Percentiles rank a stretch among this genome's conserved stretches.
These are phyloP conservation scores for Neofusicoccum kwambonambiense DNA, from an alignment of 2,329 filamentous ascomycete species.

Conservation along the genomic window DNA sequence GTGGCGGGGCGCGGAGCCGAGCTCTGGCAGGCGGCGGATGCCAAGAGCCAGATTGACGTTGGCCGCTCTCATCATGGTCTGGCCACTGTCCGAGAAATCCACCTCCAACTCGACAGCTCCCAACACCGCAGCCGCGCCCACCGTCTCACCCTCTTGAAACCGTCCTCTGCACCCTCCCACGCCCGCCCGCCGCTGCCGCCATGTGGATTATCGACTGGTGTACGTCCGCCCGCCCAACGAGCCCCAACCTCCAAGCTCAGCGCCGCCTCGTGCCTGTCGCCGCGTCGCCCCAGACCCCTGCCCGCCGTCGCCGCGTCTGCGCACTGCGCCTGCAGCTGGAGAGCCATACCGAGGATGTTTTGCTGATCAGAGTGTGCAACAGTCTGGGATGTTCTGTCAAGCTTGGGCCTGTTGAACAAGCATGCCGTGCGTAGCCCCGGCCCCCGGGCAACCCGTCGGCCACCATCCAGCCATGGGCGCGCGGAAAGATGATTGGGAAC, in stretches of 20 bases:
- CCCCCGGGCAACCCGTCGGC: background rate
- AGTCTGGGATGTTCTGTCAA: constrained; percentile 90
- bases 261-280: constrained; percentile 13
- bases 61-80: constrained; percentile 15
- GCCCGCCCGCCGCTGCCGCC: constrained; percentile 27
- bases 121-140: constrained; percentile 5
- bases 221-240: background rate
- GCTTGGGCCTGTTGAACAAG: constrained; percentile 87
- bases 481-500: background rate
- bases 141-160: background rate
- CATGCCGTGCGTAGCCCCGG: constrained; percentile 55
- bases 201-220: constrained; percentile 97
- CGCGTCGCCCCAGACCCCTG: background rate
- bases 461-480: background rate
- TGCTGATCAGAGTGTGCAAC: constrained; percentile 21
- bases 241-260: background rate
- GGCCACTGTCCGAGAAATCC: constrained; percentile 13
- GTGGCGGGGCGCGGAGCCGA: constrained; percentile 11
- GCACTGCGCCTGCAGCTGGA: constrained; percentile 1
- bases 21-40: background rate
- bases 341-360: background rate
- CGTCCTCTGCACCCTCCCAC: background rate
- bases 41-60: constrained; percentile 20
- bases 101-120: background rate
- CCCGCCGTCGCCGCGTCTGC: background rate